Conservation (phyloP, 345 rosid species). For the Populus alba region DNA sequence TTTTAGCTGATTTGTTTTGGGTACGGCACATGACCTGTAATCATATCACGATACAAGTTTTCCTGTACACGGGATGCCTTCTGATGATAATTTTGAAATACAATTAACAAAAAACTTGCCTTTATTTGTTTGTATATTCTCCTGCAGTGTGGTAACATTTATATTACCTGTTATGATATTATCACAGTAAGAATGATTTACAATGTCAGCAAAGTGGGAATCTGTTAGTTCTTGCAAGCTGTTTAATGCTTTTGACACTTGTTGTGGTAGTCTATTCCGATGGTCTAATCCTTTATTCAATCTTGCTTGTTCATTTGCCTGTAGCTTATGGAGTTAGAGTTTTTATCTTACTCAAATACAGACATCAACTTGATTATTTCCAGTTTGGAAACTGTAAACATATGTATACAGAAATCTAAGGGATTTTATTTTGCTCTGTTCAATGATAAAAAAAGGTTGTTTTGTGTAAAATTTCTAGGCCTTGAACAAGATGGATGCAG, state of each 20-base stretch:
- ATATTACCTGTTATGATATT: background rate
- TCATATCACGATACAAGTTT: background rate
- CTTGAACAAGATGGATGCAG: conserved; percentile 91
- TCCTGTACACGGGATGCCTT: background rate
- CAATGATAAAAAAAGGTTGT: conserved; percentile 8
- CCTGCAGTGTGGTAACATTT: background rate
- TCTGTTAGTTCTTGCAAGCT: background rate
- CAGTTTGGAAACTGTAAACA: background rate
- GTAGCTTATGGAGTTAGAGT: background rate
- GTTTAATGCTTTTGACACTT: background rate
- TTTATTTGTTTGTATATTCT: background rate
- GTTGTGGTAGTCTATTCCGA: background rate
- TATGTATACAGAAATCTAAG: background rate
- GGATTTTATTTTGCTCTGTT: conserved; percentile 4
- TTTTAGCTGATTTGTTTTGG: background rate
- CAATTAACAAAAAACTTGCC: background rate
- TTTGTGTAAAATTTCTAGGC: conserved; percentile 42
- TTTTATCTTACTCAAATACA: background rate
- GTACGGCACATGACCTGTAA: background rate
- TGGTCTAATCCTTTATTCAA: background rate
- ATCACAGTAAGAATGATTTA: background rate
- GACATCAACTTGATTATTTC: background rate
- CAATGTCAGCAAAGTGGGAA: background rate
- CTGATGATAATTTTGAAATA: background rate
- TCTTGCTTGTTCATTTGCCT: background rate